Conservation (phyloP, 139 green algal genomes). For the Dunaliella sp. region DNA sequence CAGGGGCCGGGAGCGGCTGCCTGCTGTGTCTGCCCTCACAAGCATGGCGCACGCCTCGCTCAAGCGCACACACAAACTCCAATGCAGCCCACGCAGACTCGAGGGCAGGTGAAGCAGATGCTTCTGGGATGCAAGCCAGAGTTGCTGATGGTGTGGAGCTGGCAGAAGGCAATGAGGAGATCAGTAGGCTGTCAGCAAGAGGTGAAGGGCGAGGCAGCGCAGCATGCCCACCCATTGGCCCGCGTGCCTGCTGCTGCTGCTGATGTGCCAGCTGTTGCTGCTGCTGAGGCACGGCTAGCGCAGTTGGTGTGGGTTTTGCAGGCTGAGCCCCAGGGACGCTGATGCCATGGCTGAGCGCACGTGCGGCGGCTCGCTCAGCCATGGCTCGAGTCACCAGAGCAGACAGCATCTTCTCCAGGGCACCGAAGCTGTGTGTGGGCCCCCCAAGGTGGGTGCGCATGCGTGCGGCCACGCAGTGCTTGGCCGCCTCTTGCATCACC, state of each 20-base stretch:
- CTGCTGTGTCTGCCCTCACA: slow-evolving; percentile 8
- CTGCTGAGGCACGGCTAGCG: slow-evolving; percentile 10
- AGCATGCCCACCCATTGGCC: no score
- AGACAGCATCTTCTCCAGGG: slow-evolving; percentile 59
- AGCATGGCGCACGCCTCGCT: slow-evolving; percentile 34
- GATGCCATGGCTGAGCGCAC: background rate
- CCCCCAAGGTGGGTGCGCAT: slow-evolving; percentile 71
- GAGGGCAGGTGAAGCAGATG: background rate
- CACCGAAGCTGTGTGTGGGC: slow-evolving; percentile 65
- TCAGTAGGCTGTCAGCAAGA: no score
- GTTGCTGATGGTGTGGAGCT: no score
- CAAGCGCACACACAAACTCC: slow-evolving; percentile 45
- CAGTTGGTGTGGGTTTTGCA: slow-evolving; percentile 4
- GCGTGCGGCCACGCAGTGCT: slow-evolving; percentile 40
- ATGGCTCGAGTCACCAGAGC: background rate
- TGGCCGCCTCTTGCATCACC: slow-evolving; percentile 55
- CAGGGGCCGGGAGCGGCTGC: slow-evolving; percentile 7
- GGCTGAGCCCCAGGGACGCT: slow-evolving; percentile 1
- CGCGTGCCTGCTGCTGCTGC: background rate
- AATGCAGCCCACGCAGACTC: slow-evolving; percentile 28
- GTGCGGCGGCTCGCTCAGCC: background rate
- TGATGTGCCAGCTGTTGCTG: slow-evolving; percentile 11
- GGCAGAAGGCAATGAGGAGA: background rate
- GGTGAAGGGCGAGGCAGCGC: no score
- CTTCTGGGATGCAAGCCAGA: no score